Conservation (phyloP, 352 stramenopile genomes). For the Globisporangium nodosum region DNA sequence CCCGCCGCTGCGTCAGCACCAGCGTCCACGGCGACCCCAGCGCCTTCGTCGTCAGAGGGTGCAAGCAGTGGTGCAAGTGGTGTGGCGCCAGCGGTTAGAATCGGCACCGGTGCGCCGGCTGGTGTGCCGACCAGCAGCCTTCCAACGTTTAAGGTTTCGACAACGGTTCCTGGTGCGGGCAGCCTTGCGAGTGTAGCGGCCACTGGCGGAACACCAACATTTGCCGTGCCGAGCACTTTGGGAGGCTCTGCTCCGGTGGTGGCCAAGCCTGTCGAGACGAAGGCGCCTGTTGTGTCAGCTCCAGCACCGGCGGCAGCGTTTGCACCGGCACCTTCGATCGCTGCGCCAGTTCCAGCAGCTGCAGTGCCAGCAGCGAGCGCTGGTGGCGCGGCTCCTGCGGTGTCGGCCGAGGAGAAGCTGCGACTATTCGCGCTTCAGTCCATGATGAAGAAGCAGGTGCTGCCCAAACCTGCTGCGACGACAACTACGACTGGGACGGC, state of each 20-base stretch:
- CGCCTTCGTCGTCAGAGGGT: no score
- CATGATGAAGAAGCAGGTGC: conserved; percentile 68
- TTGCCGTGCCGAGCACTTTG: not conserved
- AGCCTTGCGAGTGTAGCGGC: no score
- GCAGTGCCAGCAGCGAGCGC: not conserved
- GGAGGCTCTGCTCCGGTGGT: not conserved
- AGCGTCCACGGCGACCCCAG: not conserved
- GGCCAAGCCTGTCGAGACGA: conserved; percentile 11
- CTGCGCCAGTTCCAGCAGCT: not conserved
- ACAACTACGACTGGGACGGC: not conserved
- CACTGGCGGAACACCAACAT: no score
- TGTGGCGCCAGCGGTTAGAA: no score
- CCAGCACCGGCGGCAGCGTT: conserved; percentile 11
- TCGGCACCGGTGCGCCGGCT: no score
- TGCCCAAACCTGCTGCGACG: not conserved
- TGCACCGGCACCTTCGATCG: conserved; percentile 9
- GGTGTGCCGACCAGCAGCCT: no score
- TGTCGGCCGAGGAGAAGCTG: conserved; percentile 58
- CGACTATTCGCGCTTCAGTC: conserved; percentile 59
- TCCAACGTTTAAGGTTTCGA: no score
- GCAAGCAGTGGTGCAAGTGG: no score
- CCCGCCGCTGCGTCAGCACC: not conserved
- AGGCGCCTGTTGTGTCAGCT: conserved; percentile 7
- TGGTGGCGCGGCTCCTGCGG: conserved; percentile 11
- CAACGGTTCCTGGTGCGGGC: no score